Evolutionary conservation across 1,139 yeast genomes (phyloP), one percentile per base, ranked within the genome.

Genomic region (Pichia cactophila): DNA sequence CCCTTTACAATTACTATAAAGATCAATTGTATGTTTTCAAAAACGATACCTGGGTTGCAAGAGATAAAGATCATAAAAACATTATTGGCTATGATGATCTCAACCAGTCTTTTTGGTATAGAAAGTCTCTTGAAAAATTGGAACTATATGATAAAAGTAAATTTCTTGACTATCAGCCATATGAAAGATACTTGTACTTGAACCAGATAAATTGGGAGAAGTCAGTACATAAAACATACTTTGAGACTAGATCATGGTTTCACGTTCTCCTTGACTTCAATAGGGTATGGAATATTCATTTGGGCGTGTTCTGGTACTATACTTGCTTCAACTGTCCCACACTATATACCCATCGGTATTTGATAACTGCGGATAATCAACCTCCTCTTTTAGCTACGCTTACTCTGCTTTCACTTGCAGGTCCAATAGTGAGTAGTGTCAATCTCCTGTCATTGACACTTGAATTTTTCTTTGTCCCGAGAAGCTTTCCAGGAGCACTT

Each of bases 51-150:
- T 71, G 67, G 56, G 65, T 69, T 41, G 69, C 69, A 29, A 67
- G 69, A 23, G 79, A 77, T 54, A 74, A 70, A 53, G 85, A 80
- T 57, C 86, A 80, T 56, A 66, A 73, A 1, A 61, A 71, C 2
- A 71, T 72, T 1, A 72, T 80, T 47, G 85, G 86, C 0, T 80
- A 80, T 60, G 85, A 80, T 63, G 85, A 80, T 59, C 78, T 80
- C 67, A 80, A 80, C 58, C 85, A 58, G 66, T 75, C 53, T 5
- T 81, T 81, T 57, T 81, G 86, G 86, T 73, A 78, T 54, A 61
- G 71, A 23, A 63, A 74, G 49, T 78, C 81, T 1, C 65, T 81
- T 48, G 72, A 73, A 47, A 69, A 68, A 50, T 67, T 81, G 14
- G 62, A 65, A 3, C 58, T 78, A 5, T 45, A 41, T 23, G 50